These are phyloP conservation scores for Trapa incisa DNA, from an alignment of 345 rosid genomes.

Conservation along the genomic window DNA sequence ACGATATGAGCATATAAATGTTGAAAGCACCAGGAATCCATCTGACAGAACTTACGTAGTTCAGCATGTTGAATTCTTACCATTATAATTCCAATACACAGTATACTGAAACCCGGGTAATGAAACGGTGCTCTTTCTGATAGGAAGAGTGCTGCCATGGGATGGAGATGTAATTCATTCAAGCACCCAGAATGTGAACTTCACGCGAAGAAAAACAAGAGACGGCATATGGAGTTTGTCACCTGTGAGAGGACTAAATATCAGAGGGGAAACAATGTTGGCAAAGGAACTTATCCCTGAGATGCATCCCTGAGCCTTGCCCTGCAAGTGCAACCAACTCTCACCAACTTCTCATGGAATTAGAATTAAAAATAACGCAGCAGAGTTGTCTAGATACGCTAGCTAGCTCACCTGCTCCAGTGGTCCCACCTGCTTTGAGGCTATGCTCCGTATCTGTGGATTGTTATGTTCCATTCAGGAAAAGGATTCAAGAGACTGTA, in stretches of 20 bases:
- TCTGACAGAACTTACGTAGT: too few relatives aligned
- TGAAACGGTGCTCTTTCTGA: constrained; percentile 62
- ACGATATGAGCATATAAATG: neutral
- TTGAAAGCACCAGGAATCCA: too few relatives aligned
- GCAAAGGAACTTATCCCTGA: constrained; percentile 49
- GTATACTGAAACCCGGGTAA: constrained; percentile 77
- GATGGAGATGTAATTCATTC: neutral
- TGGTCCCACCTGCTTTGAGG: constrained; percentile 69
- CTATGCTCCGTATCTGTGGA: constrained; percentile 53
- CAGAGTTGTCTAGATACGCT: neutral
- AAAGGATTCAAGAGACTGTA: too few relatives aligned
- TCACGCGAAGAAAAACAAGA: too few relatives aligned
- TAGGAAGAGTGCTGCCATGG: constrained; percentile 59
- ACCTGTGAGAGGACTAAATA: constrained; percentile 89
- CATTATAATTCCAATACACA: constrained; percentile 46
- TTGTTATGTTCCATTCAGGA: neutral
- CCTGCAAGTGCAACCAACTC: constrained; percentile 27
- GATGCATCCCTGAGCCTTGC: constrained; percentile 44
- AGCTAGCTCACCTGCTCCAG: constrained; percentile 48
- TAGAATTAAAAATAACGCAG: neutral
- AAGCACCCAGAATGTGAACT: too few relatives aligned
- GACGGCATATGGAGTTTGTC: neutral
- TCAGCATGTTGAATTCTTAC: constrained; percentile 18
- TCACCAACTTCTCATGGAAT: neutral
- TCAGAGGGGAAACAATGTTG: constrained; percentile 57